Evolutionary conservation across 257 asterid species (phyloP), one percentile per base, ranked within the genome.

Genomic region (Capsicum rhomboideum): DNA sequence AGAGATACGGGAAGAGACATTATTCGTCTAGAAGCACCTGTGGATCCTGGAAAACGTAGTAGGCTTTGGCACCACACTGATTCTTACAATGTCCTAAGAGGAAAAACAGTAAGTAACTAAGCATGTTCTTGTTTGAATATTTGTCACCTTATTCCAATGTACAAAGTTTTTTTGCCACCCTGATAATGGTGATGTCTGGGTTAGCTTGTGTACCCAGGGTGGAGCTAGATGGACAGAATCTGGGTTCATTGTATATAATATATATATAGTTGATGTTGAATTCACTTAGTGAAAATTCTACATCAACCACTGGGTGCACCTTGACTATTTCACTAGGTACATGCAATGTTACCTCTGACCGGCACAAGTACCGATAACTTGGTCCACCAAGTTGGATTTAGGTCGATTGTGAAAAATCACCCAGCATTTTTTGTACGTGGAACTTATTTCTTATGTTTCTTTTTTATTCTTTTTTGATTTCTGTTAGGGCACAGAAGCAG

Each of bases 1-100:
- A 14, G 42, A n/a, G 67, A 74, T 79, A 83, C 58, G 86, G 86
- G 86, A 83, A 83, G 86, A 83, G 86, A 83, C 28, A 49, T 83
- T 56, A 55, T 83, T 75, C 77, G 82, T 23, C 44, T 40, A 56
- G 82, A 83, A 56, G 79, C 78, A 44, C 61, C 86, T 26, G n/a
- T 55, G 40, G 54, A 75, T 23, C 63, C 82, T 40, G 86, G 86
- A 79, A 83, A 74, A 13, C 82, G 86, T 72, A 83, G 54, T 28
- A 74, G 86, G 17, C 34, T 83, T 7, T 83, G 81, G 81, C 42
- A 75, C 0, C 81, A 75, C 16, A 13, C 44, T 0, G 81, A 75
- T 75, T 75, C 61, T 49, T 75, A 75, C 81, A 75, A 23, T 49
- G 42, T 75, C 2, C 61, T 75, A 4, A 75, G 10, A 23, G 42